A percentile compares a stretch with the other conserved stretches of the same genome.
phyloP scores from a whole-genome alignment of 2,329 filamentous ascomycete genomes.

The Sporothrix protearum region DNA sequence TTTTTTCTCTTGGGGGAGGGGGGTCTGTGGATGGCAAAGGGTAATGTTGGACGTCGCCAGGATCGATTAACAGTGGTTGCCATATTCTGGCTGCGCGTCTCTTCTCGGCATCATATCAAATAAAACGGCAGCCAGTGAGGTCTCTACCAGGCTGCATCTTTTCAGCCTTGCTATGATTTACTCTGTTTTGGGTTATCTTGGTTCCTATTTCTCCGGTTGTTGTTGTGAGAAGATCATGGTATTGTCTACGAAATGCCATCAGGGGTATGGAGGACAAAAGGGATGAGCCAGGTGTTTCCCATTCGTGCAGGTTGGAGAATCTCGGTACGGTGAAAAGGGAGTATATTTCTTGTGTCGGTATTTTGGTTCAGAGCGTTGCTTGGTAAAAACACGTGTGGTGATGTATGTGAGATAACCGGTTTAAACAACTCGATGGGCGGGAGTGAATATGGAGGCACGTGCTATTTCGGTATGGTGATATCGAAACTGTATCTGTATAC shows the following conservation, averaged over 20 bases:
- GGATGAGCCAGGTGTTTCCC: neutral
- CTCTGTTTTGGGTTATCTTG: neutral
- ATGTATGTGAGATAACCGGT: no score
- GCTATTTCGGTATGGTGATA: neutral
- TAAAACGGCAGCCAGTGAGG: neutral
- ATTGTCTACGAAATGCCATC: neutral
- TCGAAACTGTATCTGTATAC: no score
- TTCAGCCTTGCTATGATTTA: slow-evolving; percentile 13
- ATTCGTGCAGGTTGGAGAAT: neutral
- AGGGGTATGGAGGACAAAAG: neutral
- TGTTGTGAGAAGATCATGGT: neutral
- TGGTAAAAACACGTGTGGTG: neutral
- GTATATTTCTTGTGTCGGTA: neutral
- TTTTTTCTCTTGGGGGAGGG: neutral
- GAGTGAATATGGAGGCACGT: neutral
- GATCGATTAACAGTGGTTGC: neutral
- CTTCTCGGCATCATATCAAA: slow-evolving; percentile 6
- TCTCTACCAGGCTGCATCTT: neutral
- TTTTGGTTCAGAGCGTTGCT: neutral
- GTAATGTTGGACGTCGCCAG: neutral
- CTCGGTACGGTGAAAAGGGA: slow-evolving; percentile 1
- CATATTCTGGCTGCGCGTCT: neutral
- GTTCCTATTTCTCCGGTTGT: neutral
- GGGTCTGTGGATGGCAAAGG: neutral
- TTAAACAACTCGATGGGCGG: neutral